phyloP scores from a whole-genome alignment of 2,329 filamentous ascomycete genomes.

The Zymoseptoria passerinii region DNA sequence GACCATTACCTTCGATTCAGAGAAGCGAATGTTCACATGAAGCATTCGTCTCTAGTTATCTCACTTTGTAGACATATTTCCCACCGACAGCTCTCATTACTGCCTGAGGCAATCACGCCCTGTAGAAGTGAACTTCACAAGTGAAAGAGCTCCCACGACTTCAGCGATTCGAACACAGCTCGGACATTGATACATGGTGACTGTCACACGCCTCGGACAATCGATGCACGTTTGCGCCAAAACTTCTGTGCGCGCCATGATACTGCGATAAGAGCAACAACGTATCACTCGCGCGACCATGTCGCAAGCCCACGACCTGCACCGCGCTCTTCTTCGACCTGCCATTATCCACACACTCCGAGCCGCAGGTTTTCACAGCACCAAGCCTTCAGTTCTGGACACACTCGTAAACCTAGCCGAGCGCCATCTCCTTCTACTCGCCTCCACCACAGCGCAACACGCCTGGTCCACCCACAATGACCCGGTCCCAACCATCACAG shows the following conservation, averaged over 20 bases:
- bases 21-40: not conserved
- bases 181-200: not conserved
- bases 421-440: constrained; percentile 69
- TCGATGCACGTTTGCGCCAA: not conserved
- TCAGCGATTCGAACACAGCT: not conserved
- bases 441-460: constrained; percentile 62
- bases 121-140: not conserved
- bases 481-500: constrained; percentile 57
- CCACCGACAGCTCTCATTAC: not conserved
- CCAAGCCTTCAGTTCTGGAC: constrained; percentile 74
- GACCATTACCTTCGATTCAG: not conserved
- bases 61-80: not conserved
- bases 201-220: not conserved
- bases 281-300: constrained; percentile 6
- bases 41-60: not conserved
- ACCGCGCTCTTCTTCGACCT: constrained; percentile 76
- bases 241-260: constrained; percentile 5
- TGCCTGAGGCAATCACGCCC: not conserved
- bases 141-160: not conserved
- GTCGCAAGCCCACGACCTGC: constrained; percentile 36
- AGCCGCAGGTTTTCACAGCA: constrained; percentile 79
- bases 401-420: constrained; percentile 79
- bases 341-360: constrained; percentile 85
- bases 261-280: constrained; percentile 11
- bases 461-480: constrained; percentile 62